Evolutionary conservation across 2,329 filamentous ascomycete genomes (phyloP).

Genomic region (Colletotrichum shisoi): DNA sequence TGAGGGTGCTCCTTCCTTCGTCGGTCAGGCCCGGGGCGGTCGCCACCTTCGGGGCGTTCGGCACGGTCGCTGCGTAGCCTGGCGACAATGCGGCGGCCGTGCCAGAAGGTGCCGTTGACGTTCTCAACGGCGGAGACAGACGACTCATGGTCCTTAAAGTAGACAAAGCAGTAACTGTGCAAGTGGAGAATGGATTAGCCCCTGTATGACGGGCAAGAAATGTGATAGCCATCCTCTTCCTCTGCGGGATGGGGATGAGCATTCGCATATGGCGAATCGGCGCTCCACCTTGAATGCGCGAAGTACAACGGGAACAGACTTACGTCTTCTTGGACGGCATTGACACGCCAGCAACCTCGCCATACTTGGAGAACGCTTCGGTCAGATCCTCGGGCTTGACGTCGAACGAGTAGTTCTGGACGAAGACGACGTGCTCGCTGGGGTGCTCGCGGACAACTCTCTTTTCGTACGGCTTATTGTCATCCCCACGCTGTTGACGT

Average conservation of each 20-base stretch:
- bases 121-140: conserved; percentile 22
- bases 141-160: conserved; percentile 20
- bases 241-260: background rate
- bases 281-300: background rate
- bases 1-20: too few relatives aligned
- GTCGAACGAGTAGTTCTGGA: conserved; percentile 76
- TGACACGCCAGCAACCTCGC: conserved; percentile 41
- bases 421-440: conserved; percentile 56
- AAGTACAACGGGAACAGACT: background rate
- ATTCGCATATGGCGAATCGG: too few relatives aligned
- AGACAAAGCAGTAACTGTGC: conserved; percentile 34
- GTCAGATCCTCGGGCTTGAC: conserved; percentile 67
- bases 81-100: conserved; percentile 37
- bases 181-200: background rate
- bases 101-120: conserved; percentile 39
- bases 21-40: too few relatives aligned
- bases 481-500: background rate
- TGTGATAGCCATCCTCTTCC: background rate
- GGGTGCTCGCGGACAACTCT: background rate
- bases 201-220: too few relatives aligned
- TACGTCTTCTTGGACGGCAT: conserved; percentile 25
- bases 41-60: background rate
- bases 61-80: background rate
- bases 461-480: conserved; percentile 42
- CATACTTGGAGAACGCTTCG: conserved; percentile 62